Evolutionary conservation across 2,329 filamentous ascomycete species (phyloP).

Genomic region (Ophiostoma ips): DNA sequence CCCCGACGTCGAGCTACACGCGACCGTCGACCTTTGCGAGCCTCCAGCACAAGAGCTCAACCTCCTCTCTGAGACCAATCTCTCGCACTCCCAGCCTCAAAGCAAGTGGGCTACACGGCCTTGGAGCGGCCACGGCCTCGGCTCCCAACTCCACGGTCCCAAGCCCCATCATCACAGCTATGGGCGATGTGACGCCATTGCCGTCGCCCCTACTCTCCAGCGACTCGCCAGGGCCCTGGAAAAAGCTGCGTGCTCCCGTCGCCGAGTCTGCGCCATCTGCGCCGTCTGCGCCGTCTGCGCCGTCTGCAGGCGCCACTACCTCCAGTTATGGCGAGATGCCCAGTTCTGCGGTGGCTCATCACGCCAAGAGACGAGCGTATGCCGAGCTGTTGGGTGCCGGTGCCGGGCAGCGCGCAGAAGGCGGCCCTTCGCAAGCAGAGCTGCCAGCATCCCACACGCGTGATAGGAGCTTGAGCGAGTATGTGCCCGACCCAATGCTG

Average conservation of each 20-base stretch:
- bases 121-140: slow-evolving; percentile 33
- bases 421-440: slow-evolving; percentile 9
- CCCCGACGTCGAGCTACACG: slow-evolving; percentile 12
- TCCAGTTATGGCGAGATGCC: slow-evolving; percentile 39
- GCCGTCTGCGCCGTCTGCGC: too few species aligned
- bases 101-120: slow-evolving; percentile 31
- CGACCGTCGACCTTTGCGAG: slow-evolving; percentile 16
- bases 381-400: slow-evolving; percentile 27
- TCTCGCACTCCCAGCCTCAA: slow-evolving; percentile 49
- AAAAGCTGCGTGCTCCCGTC: slow-evolving; percentile 33
- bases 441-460: slow-evolving; percentile 36
- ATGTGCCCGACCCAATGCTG: slow-evolving; percentile 57
- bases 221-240: slow-evolving; percentile 56
- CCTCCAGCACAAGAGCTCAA: slow-evolving; percentile 27
- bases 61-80: slow-evolving; percentile 34
- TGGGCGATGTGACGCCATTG: slow-evolving; percentile 66
- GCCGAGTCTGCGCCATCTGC: slow-evolving; percentile 28
- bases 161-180: slow-evolving; percentile 59
- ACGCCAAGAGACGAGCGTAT: slow-evolving; percentile 45
- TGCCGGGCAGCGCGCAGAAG: slow-evolving; percentile 13
- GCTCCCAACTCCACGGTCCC: slow-evolving; percentile 54
- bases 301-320: slow-evolving; percentile 37
- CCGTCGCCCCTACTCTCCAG: slow-evolving; percentile 57
- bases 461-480: slow-evolving; percentile 81
- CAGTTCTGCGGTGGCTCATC: slow-evolving; percentile 34